Conservation (phyloP, 2,329 filamentous ascomycete genomes). For the Colletotrichum orchidophilum region DNA sequence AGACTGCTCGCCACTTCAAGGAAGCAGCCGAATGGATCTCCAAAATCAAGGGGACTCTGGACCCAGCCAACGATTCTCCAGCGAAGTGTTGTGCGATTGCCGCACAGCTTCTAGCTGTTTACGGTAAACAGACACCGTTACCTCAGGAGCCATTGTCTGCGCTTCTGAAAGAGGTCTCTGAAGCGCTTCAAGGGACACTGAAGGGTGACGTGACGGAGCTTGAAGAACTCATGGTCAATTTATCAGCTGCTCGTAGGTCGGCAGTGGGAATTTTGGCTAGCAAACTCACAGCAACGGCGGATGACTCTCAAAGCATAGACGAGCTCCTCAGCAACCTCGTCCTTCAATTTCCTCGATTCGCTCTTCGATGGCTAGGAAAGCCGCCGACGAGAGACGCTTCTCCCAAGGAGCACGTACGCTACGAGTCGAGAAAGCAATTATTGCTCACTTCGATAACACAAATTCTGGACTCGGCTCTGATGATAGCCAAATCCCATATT, state of each 20-base stretch:
- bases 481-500: conserved; percentile 63
- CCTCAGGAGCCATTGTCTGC: conserved; percentile 49
- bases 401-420: conserved; percentile 67
- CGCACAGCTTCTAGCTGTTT: conserved; percentile 64
- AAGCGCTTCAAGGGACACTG: conserved; percentile 65
- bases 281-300: neutral
- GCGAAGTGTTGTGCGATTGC: conserved; percentile 62
- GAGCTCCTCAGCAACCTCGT: conserved; percentile 64
- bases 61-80: conserved; percentile 53
- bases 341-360: conserved; percentile 67
- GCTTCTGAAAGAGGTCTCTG: conserved; percentile 59
- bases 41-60: conserved; percentile 52
- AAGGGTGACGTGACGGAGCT: conserved; percentile 68
- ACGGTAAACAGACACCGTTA: conserved; percentile 55
- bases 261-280: conserved; percentile 56
- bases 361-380: conserved; percentile 69
- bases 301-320: conserved; percentile 35
- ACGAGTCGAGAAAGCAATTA: conserved; percentile 67
- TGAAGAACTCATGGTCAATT: conserved; percentile 67
- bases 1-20: conserved; percentile 54
- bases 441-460: conserved; percentile 62
- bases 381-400: conserved; percentile 59
- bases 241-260: conserved; percentile 64
- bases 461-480: conserved; percentile 68
- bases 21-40: conserved; percentile 66